Base-by-base conservation (phyloP, 164 flowering plant genomes). In the Echeveria elegans region DNA sequence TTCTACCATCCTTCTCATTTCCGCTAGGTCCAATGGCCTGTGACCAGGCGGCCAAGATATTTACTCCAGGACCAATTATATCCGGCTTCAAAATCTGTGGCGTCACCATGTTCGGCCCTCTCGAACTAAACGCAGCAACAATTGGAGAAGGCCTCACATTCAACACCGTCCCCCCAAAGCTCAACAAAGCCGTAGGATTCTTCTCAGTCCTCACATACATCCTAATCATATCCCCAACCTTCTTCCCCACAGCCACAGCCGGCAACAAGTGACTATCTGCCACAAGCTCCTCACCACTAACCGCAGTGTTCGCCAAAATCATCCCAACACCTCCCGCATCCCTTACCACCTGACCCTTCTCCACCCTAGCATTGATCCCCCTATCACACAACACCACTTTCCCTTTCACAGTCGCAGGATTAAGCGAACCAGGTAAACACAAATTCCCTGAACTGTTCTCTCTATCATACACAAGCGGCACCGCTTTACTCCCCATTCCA, bases 61-160 rank as follows among this genome's bases (percentile, higher is more conserved):
- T 88, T 0, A 93, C 97, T 0, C 98, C 98, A 7, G 98, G 98
- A 23, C 89, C 98, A 65, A 90, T 88, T 72, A 93, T 56, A 71
- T 93, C 98, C 16, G 98, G 98, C 73, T 93, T 93, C 73, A 90
- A 68, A 43, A 93, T 87, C 78, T 90, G 74, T 0, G 85, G 85
- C 7, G 87, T 85, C 47, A 87, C 80, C 71, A 63, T 31, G 66
- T 87, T 88, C 0, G 98, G 98, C 50, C 98, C 98, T 48, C 98
- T 68, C 0, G 98, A 93, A 52, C 94, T 88, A 45, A 90, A 89
- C 34, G 96, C 95, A 23, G 96, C 96, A 53, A 88, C 95, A 19
- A 88, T 86, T 4, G 98, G 98, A 6, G 98, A 84, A 2, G 98
- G 98, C 69, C 74, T 66, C 3, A 89, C 89, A 29, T 82, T 79